Conservation (phyloP, 75 land plant genomes). For the Ceratopteris richardii region DNA sequence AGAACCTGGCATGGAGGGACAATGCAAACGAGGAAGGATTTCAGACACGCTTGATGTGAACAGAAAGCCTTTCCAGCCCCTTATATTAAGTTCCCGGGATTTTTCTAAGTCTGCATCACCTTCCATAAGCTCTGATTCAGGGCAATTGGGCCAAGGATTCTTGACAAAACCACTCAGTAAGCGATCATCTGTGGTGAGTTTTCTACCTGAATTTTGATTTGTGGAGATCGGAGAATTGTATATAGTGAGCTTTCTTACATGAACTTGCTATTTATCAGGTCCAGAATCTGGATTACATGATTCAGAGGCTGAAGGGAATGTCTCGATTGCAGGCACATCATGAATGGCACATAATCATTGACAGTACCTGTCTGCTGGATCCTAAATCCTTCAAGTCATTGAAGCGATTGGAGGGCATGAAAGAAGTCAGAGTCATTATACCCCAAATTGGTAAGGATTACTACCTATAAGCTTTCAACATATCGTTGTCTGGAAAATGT, state of each 20-base stretch:
- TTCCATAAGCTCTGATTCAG: background rate
- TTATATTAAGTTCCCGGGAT: background rate
- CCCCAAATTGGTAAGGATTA: slow-evolving; percentile 59
- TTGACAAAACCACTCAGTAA: background rate
- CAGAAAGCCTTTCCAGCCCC: slow-evolving; percentile 1
- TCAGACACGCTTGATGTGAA: background rate
- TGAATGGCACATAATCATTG: slow-evolving; percentile 70
- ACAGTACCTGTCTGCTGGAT: slow-evolving; percentile 49
- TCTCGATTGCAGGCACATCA: slow-evolving; percentile 8
- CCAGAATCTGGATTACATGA: background rate
- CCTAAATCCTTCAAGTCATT: slow-evolving; percentile 50
- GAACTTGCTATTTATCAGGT: background rate
- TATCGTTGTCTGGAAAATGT: no score
- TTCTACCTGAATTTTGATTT: no score
- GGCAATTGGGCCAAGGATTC: background rate
- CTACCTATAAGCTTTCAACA: background rate
- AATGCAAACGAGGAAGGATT: background rate
- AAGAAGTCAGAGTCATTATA: slow-evolving; percentile 60
- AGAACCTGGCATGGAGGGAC: background rate
- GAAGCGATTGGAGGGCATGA: slow-evolving; percentile 70
- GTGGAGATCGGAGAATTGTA: no score
- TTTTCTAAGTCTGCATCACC: background rate
- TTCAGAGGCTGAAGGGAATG: slow-evolving; percentile 2
- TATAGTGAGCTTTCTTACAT: no score
- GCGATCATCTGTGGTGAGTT: slow-evolving; percentile 1